These are phyloP conservation scores for Flaveria robusta DNA, from an alignment of 129 eudicot genomes.

Conservation along the genomic window DNA sequence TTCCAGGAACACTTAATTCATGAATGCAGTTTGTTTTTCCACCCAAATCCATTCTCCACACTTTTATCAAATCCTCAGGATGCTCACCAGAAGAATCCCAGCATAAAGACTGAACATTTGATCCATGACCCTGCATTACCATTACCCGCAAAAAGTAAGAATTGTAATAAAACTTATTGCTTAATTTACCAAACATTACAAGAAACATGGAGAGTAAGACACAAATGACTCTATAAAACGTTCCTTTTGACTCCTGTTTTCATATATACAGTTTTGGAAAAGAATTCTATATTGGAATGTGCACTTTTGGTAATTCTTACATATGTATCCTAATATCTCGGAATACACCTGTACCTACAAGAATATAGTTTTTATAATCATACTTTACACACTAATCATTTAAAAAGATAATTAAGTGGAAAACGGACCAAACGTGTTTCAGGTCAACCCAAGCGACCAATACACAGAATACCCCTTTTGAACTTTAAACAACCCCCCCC, in stretches of 20 bases:
- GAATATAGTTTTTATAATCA: too few relatives aligned
- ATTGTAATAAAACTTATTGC: neutral
- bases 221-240: neutral
- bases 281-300: neutral
- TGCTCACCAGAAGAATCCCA: slow-evolving; percentile 63
- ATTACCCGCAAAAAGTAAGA: neutral
- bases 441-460: too few relatives aligned
- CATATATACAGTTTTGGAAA: neutral
- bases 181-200: neutral
- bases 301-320: neutral
- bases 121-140: slow-evolving; percentile 53
- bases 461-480: too few relatives aligned
- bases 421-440: too few relatives aligned
- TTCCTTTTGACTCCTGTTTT: neutral
- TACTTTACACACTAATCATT: too few relatives aligned
- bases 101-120: slow-evolving; percentile 44
- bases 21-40: slow-evolving; percentile 48
- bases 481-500: too few relatives aligned
- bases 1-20: slow-evolving; percentile 47
- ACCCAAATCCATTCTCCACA: slow-evolving; percentile 65
- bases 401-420: too few relatives aligned
- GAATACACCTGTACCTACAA: too few relatives aligned
- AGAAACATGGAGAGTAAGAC: neutral
- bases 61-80: slow-evolving; percentile 53
- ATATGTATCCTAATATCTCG: too few relatives aligned